Percentiles rank a stretch among this genome's conserved stretches.
Evolutionary conservation across 179 eudicot species (phyloP).

Genomic region (Heliamphora pulchella): DNA sequence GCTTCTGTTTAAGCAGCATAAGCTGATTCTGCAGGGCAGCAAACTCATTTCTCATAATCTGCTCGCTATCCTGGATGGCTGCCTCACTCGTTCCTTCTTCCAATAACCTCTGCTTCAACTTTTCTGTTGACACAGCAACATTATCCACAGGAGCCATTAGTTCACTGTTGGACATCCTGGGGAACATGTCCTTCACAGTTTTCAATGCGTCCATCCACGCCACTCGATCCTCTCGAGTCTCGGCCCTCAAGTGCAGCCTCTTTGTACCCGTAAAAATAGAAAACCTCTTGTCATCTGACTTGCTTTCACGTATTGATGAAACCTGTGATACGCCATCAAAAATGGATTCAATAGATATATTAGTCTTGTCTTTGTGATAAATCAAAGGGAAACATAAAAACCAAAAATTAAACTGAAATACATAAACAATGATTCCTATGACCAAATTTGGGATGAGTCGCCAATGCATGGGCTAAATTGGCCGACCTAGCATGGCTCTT

Average conservation of each 20-base stretch:
- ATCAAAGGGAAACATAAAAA: background rate
- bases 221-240: conserved; percentile 65
- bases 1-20: conserved; percentile 74
- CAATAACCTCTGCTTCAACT: conserved; percentile 56
- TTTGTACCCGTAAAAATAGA: conserved; percentile 93
- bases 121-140: conserved; percentile 60
- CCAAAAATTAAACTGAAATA: too few relatives aligned
- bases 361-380: background rate
- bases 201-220: conserved; percentile 91
- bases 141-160: conserved; percentile 65
- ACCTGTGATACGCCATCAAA: conserved; percentile 36
- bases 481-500: background rate
- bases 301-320: conserved; percentile 75
- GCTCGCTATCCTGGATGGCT: conserved; percentile 71
- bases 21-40: conserved; percentile 59
- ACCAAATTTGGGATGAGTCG: background rate
- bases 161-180: conserved; percentile 83
- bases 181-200: conserved; percentile 86
- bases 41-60: conserved; percentile 75
- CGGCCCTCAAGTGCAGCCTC: conserved; percentile 83
- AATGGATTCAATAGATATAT: background rate
- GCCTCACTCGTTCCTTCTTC: conserved; percentile 66
- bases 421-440: too few relatives aligned
- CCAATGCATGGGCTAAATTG: background rate
- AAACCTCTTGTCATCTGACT: conserved; percentile 89